Percentiles rank a stretch among this genome's conserved stretches.
Conservation (phyloP, 2,329 filamentous ascomycete genomes). For the Tympanopsis confertula region DNA sequence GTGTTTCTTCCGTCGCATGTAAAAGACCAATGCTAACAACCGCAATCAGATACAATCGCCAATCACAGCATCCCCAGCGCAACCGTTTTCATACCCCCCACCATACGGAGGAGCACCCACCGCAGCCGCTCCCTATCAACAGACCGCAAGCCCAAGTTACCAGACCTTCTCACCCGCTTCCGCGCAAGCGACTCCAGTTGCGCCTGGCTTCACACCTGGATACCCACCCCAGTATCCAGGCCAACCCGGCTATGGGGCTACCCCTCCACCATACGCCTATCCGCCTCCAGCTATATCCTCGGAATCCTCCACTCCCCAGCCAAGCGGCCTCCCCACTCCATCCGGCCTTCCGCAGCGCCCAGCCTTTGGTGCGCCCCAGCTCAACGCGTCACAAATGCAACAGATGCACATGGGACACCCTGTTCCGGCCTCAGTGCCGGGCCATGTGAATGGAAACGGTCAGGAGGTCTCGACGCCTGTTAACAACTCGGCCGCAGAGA, state of each 20-base stretch:
- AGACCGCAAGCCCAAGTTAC: background rate
- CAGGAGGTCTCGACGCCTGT: no score
- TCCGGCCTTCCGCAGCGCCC: background rate
- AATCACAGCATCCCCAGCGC: background rate
- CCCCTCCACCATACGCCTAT: background rate
- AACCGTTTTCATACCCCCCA: background rate
- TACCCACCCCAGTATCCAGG: background rate
- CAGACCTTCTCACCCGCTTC: background rate
- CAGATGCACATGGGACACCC: constrained; percentile 1
- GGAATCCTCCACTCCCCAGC: background rate
- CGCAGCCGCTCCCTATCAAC: background rate
- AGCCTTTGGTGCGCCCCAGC: background rate
- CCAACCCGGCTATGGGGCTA: background rate
- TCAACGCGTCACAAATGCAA: background rate
- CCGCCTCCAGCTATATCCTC: background rate
- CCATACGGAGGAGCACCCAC: background rate
- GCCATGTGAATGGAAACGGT: no score
- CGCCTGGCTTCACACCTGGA: background rate
- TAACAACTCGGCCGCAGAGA: no score
- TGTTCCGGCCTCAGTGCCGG: background rate
- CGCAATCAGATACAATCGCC: no score
- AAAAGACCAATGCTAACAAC: no score
- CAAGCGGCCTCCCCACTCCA: background rate
- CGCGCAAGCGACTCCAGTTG: background rate
- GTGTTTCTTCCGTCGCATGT: no score